Evolutionary conservation across 371 early-diverging fungal species (phyloP).

Genomic region (Mortierella sp.): DNA sequence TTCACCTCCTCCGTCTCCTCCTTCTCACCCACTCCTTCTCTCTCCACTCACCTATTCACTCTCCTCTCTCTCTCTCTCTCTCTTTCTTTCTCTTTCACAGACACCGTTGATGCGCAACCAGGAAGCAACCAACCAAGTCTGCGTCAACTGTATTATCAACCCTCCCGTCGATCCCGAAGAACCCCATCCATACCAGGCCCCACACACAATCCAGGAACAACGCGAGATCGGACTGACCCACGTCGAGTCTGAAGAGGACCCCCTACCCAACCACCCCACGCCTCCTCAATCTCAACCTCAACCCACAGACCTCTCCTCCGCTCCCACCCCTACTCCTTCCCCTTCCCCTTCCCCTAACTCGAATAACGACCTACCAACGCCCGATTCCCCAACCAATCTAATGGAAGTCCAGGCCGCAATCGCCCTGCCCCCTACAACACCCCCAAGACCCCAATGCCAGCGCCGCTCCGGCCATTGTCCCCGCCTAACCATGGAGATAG

Average conservation of each 20-base stretch:
- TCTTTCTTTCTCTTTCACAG: conserved; percentile 5
- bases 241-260: neutral
- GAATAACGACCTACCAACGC: conserved; percentile 32
- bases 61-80: neutral
- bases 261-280: neutral
- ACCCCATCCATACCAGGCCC: neutral
- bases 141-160: conserved; percentile 48
- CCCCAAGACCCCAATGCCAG: conserved; percentile 18
- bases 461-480: conserved; percentile 4
- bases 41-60: neutral
- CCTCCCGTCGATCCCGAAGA: conserved; percentile 49
- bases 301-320: conserved; percentile 24
- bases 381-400: conserved; percentile 18
- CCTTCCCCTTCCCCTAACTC: conserved; percentile 18
- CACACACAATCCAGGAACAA: neutral
- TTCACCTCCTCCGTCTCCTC: neutral
- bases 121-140: conserved; percentile 51
- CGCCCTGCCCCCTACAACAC: conserved; percentile 25
- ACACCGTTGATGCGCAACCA: conserved; percentile 53
- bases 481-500: conserved; percentile 11
- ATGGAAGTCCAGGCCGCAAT: conserved; percentile 17
- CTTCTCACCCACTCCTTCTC: neutral
- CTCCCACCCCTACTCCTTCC: conserved; percentile 11
- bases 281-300: conserved; percentile 26
- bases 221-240: too few species aligned